Conservation (phyloP, 306 rosid genomes). For the Cicer cuneatum region DNA sequence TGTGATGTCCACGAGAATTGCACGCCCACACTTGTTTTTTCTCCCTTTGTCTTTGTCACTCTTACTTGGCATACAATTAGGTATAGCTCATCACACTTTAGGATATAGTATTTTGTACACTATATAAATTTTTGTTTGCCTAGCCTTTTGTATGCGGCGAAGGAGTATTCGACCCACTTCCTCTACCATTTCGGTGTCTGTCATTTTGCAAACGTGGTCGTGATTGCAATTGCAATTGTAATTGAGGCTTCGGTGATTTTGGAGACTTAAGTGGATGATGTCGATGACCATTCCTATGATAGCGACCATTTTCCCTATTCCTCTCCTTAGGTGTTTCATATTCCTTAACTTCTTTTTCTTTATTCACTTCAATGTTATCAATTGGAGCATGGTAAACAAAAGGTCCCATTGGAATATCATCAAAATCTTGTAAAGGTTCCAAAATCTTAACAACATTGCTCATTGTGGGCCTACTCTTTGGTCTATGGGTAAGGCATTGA, state of each 20-base stretch:
- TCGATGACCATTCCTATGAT: conserved; percentile 39
- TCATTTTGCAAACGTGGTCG: conserved; percentile 28
- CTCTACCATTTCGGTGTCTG: conserved; percentile 27
- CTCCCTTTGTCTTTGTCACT: background rate
- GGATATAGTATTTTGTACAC: conserved; percentile 3
- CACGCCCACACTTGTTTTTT: background rate
- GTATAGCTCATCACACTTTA: conserved; percentile 32
- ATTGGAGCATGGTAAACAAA: conserved; percentile 72
- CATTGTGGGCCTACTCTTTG: conserved; percentile 76
- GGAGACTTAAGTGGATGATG: conserved; percentile 52
- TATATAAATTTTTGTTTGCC: conserved; percentile 4
- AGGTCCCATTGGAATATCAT: conserved; percentile 67
- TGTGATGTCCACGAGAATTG: conserved; percentile 29
- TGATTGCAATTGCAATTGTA: background rate
- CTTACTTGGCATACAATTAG: background rate
- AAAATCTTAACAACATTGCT: conserved; percentile 64
- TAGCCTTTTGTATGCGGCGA: conserved; percentile 36
- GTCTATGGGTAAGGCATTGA: conserved; percentile 81
- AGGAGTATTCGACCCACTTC: conserved; percentile 26
- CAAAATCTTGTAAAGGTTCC: conserved; percentile 74
- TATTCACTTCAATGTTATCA: conserved; percentile 29
- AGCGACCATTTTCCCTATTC: conserved; percentile 44
- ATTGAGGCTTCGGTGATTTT: conserved; percentile 47
- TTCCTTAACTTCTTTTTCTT: conserved; percentile 46
- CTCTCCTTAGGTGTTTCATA: conserved; percentile 35